phyloP scores from a whole-genome alignment of 108 stramenopile genomes.

The Parietichytrium sp. region DNA sequence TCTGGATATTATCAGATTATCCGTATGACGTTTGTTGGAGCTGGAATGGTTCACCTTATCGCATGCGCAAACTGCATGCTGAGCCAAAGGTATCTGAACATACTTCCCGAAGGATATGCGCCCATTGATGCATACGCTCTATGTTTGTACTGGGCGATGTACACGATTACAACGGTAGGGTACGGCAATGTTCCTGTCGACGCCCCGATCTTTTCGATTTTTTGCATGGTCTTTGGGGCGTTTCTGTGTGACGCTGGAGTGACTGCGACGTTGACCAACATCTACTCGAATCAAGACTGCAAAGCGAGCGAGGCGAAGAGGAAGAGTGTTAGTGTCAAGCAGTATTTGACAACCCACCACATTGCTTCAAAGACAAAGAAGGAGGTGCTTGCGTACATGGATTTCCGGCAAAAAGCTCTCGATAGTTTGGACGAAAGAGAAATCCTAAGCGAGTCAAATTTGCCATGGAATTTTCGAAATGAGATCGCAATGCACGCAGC shows the following conservation, averaged over 20 bases:
- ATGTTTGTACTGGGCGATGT: conserved; percentile 62
- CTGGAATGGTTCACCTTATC: neutral
- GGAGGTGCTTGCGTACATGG: neutral
- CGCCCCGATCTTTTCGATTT: conserved; percentile 53
- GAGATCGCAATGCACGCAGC: neutral
- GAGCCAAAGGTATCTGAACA: neutral
- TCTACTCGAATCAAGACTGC: conserved; percentile 54
- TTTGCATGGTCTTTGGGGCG: conserved; percentile 61
- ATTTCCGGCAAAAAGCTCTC: neutral
- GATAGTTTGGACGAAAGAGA: neutral
- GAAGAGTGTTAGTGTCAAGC: neutral
- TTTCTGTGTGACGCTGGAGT: conserved; percentile 69
- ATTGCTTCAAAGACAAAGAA: neutral
- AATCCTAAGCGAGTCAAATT: neutral
- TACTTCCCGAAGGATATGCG: neutral
- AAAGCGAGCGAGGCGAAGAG: conserved; percentile 7
- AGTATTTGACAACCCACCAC: conserved; percentile 1
- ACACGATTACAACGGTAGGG: conserved; percentile 63
- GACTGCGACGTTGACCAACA: conserved; percentile 62
- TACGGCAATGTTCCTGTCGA: conserved; percentile 45
- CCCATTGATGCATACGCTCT: conserved; percentile 46
- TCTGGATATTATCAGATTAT: conserved; percentile 12
- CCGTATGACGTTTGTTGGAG: neutral
- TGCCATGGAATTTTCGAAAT: neutral
- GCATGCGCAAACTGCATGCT: neutral